Base-by-base conservation (phyloP, 805 yeast species). In the Candida stauntonica region DNA sequence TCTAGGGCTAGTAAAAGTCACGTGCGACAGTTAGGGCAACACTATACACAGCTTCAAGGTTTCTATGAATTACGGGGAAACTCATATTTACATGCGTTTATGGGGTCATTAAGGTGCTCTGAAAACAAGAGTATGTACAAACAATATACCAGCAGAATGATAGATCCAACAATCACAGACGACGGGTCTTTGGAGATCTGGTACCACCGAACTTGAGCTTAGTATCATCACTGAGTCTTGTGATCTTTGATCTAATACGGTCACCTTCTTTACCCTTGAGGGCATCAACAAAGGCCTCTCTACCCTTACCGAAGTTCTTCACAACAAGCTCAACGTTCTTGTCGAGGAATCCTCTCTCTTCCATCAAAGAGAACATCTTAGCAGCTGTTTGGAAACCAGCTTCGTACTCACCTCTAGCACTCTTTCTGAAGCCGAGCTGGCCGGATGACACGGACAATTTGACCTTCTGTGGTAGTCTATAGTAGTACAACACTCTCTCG, bases 171-270 rank as follows among this genome's bases (percentile, higher is more conserved):
- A 3, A 42, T 60, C 66, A 79, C 55, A 83, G 67, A 66, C 94
- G 80, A 69, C 96, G 82, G 41, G 71, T 71, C 60, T 80, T 77
- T 63, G 91, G 94, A 16, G 95, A 72, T 54, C 93, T 77, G 33
- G 76, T 81, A 70, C 98, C 98, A 70, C 99, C 99, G 55, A 86
- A 86, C 63, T 85, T 83, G 68, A 91, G 72, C 41, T 75, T 75
- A 5, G 99, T 87, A 48, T 73, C 71, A 55, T 91, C 98, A 34
- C 83, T 73, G 23, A 91, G 66, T 53, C 88, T 77, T 24, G 74
- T 72, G 27, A 93, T 73, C 38, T 74, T 68, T n/a, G 73, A 71
- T 56, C 86, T 75, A 28, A 93, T 68, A 23, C 68, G 62, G 29
- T 71, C 63, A 37, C 97, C 97, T 67, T 91, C 98, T 58, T 84